Evolutionary conservation across 2,329 filamentous ascomycete species (phyloP), one percentile per base, ranked within the genome.

Genomic region (Tolypocladium nubicola): DNA sequence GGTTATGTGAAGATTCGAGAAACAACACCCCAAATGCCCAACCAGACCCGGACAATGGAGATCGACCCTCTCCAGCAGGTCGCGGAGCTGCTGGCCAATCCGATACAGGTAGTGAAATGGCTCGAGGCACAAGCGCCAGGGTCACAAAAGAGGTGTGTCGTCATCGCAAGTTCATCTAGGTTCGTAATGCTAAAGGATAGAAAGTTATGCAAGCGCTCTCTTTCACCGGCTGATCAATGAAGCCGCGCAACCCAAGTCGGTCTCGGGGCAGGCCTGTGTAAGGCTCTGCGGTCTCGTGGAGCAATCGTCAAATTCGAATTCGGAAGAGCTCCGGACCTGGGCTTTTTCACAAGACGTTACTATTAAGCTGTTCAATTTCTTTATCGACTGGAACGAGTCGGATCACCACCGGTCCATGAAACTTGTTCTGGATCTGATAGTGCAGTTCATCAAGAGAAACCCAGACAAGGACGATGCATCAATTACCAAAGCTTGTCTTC

Each of bases 311-410:
- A 81, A 76, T 61, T 82, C 83, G 3, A 61, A 65, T 16, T 74
- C 76, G 11, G 60, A 69, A 33, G 57, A 62, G 4, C 65, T 85
- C 38, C 71, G 67, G 52, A 61, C 64, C 11, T 82, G 82, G 74
- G 79, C 79, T 1, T 84, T 82, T 59, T 77, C 76, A 13, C 68
- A 75, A 60, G 65, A 71, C 37, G 77, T 79, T 4, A 76, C 74
- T 23, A 62, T 77, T 54, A 71, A 72, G 55, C 70, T 87, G 30
- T 85, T 86, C 69, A 73, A 79, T 56, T 86, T 84, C 64, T 87
- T 83, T 65, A 73, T 86, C 54, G 83, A 86, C 63, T 86, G 83
- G 82, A 85, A 84, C 63, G 84, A 86, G 64, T 81, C 81, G 57
- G 83, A 86, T 64, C 80, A 83, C 59, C 81, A 85, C 63, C 76